Evolutionary conservation across 179 eudicot genomes (phyloP).

Genomic region (Patellifolia procumbens): DNA sequence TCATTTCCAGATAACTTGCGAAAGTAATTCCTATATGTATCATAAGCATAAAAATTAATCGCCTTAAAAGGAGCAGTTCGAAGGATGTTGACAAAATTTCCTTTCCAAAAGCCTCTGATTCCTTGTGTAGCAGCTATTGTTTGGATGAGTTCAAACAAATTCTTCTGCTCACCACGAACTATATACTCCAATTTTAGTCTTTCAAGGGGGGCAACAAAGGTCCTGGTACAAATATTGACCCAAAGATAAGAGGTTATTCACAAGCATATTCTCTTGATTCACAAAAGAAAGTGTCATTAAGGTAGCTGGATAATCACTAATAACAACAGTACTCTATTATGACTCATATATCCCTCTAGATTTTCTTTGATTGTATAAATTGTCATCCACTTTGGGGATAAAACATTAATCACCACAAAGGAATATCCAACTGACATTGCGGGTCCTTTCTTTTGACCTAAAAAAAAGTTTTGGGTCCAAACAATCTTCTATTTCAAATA

Average conservation of each 20-base stretch:
- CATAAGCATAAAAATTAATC: slow-evolving; percentile 88
- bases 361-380: background rate
- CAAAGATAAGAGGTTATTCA: slow-evolving; percentile 10
- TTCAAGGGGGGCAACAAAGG: slow-evolving; percentile 95
- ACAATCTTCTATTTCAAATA: too few relatives aligned
- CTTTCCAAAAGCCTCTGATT: slow-evolving; percentile 94
- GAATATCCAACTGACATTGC: background rate
- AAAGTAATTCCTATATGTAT: slow-evolving; percentile 73
- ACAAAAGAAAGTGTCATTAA: background rate
- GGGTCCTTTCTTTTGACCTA: background rate
- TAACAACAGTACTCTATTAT: background rate
- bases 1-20: slow-evolving; percentile 66
- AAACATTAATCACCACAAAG: background rate
- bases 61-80: slow-evolving; percentile 96
- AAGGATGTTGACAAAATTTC: slow-evolving; percentile 92
- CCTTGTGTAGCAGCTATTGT: slow-evolving; percentile 81
- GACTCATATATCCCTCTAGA: background rate
- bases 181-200: slow-evolving; percentile 93
- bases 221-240: slow-evolving; percentile 51
- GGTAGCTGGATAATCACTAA: background rate
- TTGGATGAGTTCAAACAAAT: slow-evolving; percentile 66
- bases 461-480: background rate
- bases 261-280: background rate
- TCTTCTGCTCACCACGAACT: slow-evolving; percentile 83
- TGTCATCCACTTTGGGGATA: background rate